Base-by-base conservation (phyloP, 768 basidiomycete genomes). In the Suillus clintonianus region DNA sequence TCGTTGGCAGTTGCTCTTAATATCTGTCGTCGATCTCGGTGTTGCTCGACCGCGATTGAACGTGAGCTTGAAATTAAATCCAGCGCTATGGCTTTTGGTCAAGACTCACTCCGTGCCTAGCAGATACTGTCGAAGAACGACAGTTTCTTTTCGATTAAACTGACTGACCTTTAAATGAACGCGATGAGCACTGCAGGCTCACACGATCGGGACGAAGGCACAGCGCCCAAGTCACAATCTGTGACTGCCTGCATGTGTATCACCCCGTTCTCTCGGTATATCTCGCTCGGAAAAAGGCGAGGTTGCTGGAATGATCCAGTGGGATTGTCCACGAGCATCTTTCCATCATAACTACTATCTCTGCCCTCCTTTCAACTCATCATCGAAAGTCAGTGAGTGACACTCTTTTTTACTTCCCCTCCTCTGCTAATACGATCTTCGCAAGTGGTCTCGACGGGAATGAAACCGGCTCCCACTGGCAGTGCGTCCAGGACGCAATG, bases 361-460 rank as follows among this genome's bases (percentile, higher is more conserved):
- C 27, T 19, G 5, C 39, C 39, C 56, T 57, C 24, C 39, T 27
- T 30, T 30, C 5, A 57, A 11, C 34, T 30, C 24, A 6, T 27
- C 17, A 30, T 57, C 39, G 56, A 41, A 41, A 57, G 17, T 24
- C 1, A 57, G 56, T 57, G 56, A 57, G 56, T 27, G 24, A 1
- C 24, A 15, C 56, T 27, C 17, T 19, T 57, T 19, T 27, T 17
- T 57, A 0, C 15, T 27, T 13, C 37, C 56, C 17, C 22, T 37
- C 15, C 36, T 27, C 37, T 17, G n/a, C 24, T 57, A 17, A 57
- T 7, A 11, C 30, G 17, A 24, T 19, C 32, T 53, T 53, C 51
- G 51, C 17, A 57, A 57, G 56, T 57, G 56, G 56, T 57, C 39
- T 57, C 56, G 17, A 57, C 56, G 6, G 56, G 56, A 27, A 57